A percentile compares a stretch with the other conserved stretches of the same genome.
Evolutionary conservation across 768 basidiomycete species (phyloP).

Genomic region (Lactarius hatsudake): DNA sequence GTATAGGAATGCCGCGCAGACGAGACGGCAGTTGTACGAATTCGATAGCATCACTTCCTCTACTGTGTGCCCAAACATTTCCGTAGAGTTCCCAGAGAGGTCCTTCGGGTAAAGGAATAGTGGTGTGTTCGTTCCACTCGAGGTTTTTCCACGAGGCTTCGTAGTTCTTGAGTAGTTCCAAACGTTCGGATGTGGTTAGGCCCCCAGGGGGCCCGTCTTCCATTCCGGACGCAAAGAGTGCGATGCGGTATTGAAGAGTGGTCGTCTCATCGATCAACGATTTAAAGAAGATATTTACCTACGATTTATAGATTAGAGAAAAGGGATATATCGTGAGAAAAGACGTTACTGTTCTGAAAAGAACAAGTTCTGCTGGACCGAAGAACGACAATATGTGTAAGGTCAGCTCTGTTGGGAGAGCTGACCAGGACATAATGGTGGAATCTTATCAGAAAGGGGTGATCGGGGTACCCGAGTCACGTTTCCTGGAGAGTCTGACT

Average conservation of each 20-base stretch:
- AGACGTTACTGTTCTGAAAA: slow-evolving; percentile 12
- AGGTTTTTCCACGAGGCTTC: slow-evolving; percentile 20
- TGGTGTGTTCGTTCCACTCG: slow-evolving; percentile 10
- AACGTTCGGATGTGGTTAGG: slow-evolving; percentile 6
- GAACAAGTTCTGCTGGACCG: slow-evolving; percentile 4
- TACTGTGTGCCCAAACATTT: slow-evolving; percentile 22
- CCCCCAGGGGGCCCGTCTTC: slow-evolving; percentile 16
- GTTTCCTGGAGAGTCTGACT: background rate
- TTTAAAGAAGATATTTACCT: slow-evolving; percentile 20
- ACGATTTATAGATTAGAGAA: background rate
- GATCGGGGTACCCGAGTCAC: slow-evolving; percentile 23
- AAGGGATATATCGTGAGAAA: no score
- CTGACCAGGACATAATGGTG: background rate
- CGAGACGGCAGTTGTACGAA: slow-evolving; percentile 25
- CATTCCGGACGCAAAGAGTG: slow-evolving; percentile 17
- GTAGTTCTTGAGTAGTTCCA: slow-evolving; percentile 12
- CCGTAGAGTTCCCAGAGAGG: slow-evolving; percentile 27
- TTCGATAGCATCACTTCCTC: background rate
- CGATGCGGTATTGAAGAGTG: slow-evolving; percentile 20
- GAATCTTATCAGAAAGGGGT: slow-evolving; percentile 17
- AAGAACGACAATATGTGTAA: slow-evolving; percentile 12
- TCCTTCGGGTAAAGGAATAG: background rate
- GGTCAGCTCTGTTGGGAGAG: slow-evolving; percentile 16
- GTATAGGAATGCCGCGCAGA: slow-evolving; percentile 22
- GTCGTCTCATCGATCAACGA: slow-evolving; percentile 13